Evolutionary conservation across 495 filamentous ascomycete genomes (phyloP), one percentile per base, ranked within the genome.

Genomic region (Cercophora samala): DNA sequence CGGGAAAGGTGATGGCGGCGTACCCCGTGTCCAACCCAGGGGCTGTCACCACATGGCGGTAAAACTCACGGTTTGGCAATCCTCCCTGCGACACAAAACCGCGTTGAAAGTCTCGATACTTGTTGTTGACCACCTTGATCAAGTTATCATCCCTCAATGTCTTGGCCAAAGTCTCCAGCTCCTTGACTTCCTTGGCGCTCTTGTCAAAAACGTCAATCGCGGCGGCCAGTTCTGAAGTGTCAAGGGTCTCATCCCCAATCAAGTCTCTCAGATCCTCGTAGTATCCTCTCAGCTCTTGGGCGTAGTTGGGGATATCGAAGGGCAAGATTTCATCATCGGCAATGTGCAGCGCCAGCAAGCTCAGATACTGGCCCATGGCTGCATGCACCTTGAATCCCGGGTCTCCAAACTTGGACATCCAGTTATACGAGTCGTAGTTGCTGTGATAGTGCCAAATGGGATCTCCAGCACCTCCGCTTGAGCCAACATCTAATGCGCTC

Each of bases 381-480:
- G 84, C 85, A 75, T 96, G 93, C 64, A 91, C 90, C 32, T 82
- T 75, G 72, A 95, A 94, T 13, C 83, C 87, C 0, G 91, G 90
- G 72, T 97, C 93, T 6, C 89, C 89, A 70, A 87, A 90, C 37
- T 80, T 85, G 21, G 81, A 77, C 89, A 96, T 91, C 90, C 91
- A 95, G 66, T 93, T 86, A 69, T 86, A 93, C 61, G 85, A 90
- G 75, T 96, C 93, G 75, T 92, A 94, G 77, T 93, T 96, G 69
- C 86, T 90, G 73, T 93, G 89, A 62, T 91, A 90, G 15, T 92
- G 92, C 72, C 85, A 93, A 37, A 83, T 70, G 21, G 77, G 72
- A 37, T 73, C 73, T 3, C 42, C 58, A 37, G 85, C 73, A 52
- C 83, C 80, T 23, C 85, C 83, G 52, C 77, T 72, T 68, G 96